Base-by-base conservation (phyloP, 176 grass and related monocot genomes). In the Tillandsia fasciculata region DNA sequence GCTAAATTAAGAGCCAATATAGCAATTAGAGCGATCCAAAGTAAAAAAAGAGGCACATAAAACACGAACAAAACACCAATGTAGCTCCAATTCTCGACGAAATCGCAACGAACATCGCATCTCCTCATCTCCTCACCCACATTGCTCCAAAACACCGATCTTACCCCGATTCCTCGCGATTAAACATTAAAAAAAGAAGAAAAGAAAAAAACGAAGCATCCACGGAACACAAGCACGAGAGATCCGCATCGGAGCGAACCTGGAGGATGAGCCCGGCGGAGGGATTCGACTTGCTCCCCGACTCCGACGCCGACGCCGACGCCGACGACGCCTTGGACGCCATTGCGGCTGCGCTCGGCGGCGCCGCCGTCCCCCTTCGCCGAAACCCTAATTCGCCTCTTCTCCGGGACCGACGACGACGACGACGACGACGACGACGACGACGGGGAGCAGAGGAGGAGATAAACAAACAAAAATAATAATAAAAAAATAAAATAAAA, bases 221-320 rank as follows among this genome's bases (percentile, higher is more conserved):
- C 17, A 8, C 8, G 0, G 15, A 12, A 66, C 33, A 49, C 64
- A 15, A 47, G 23, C 20, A 47, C 12, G 26, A 26, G 17, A 24
- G 5, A 18, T 1, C 24, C 33, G 33, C 33, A 42, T 42, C 33
- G 33, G 8, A 42, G 33, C 33, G 33, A 42, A 74, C 72, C 72
- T 74, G 56, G 18, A 64, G 72, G 12, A 7, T 4, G 33, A 42
- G 4, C 33, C 11, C 47, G 48, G 56, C 52, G 6, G 80, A 69
- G 50, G 76, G 69, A 50, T 72, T 56, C 14, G 87, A 90, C 73
- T 79, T 82, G 80, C 77, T 70, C 10, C 54, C 83, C 18, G 83
- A 86, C 17, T 71, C 68, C 11, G 79, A 82, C 20, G 67, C 71
- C 23, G 79, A n/a, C n/a, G n/a, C n/a, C n/a, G n/a, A 81, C 3